Evolutionary conservation across 2,329 filamentous ascomycete genomes (phyloP), one percentile per base, ranked within the genome.

Genomic region (Cercospora sojina): DNA sequence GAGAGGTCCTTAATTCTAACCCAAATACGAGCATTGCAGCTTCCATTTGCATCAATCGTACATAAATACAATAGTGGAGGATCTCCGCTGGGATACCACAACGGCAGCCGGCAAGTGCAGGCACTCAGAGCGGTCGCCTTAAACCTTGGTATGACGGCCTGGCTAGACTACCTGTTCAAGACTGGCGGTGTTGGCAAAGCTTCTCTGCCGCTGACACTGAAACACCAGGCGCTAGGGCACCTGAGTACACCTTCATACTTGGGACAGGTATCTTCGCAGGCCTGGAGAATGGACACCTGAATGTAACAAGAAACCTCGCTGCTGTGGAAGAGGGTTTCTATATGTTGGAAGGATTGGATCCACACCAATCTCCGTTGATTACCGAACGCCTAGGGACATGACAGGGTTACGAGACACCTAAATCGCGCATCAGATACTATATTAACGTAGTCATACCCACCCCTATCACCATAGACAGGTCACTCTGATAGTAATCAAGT

Each of bases 131-230:
- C 69, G 64, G 13, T 27, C 12, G 18, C 43, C 20, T 18, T 29
- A 10, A 27, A 59, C 23, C 35, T 27, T 27, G 20, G 16, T 27
- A 41, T 49, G 58, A 43, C 35, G 13, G 23, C 58, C 49, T 60
- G 58, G 58, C 58, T 60, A 47, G 58, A 38, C 58, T 60, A 47
- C 58, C 58, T 59, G 5, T 59, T 59, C 29, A 10, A 59, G 31
- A 10, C 9, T 38, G 27, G 56, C 9, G 13, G 47, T 8, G 47
- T 51, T 51, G 47, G 47, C 47, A 23, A 51, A 27, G 47, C 47
- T 51, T 51, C 35, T 38, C 1, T 1, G 2, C 1, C 16, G 32
- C 12, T 35, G 32, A 13, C 32, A 35, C 13, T 1, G 35, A 1
- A 38, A 38, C 5, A 2, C 32, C 13, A 35, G 10, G 5, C 5